Evolutionary conservation across 257 asterid species (phyloP).

Genomic region (Leonotis leonurus): DNA sequence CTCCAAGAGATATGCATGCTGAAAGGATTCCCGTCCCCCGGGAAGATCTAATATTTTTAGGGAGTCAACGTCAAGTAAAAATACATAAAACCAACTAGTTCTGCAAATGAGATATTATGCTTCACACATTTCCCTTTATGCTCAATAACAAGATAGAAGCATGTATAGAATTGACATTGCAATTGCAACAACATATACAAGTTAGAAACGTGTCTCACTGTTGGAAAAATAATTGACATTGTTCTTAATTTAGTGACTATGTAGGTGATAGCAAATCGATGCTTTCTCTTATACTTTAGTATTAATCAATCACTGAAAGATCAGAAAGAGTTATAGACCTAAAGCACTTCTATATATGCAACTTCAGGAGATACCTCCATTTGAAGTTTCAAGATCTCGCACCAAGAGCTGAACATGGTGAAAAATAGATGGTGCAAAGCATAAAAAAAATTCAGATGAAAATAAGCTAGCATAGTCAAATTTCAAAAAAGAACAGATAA

Average conservation of each 20-base stretch:
- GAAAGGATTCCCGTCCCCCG: conserved; percentile 50
- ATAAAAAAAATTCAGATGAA: neutral
- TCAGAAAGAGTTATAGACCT: neutral
- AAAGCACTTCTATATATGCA: neutral
- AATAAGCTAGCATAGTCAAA: neutral
- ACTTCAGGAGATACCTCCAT: conserved; percentile 9
- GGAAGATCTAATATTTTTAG: conserved; percentile 46
- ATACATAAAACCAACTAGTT: neutral
- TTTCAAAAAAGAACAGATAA: neutral
- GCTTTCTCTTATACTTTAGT: neutral
- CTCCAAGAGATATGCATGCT: conserved; percentile 58
- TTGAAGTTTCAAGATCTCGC: neutral
- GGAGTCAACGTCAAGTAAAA: neutral
- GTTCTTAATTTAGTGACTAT: neutral
- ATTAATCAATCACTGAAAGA: neutral
- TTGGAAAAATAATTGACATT: neutral
- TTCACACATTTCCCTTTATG: conserved; percentile 2
- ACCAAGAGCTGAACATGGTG: neutral
- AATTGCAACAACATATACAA: neutral
- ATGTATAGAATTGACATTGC: neutral
- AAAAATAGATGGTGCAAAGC: neutral
- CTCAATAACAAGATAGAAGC: neutral
- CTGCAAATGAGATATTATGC: neutral
- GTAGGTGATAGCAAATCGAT: neutral
- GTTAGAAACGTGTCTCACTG: neutral